Base-by-base conservation (phyloP, 768 basidiomycete species). In the Termitomyces sp. region DNA sequence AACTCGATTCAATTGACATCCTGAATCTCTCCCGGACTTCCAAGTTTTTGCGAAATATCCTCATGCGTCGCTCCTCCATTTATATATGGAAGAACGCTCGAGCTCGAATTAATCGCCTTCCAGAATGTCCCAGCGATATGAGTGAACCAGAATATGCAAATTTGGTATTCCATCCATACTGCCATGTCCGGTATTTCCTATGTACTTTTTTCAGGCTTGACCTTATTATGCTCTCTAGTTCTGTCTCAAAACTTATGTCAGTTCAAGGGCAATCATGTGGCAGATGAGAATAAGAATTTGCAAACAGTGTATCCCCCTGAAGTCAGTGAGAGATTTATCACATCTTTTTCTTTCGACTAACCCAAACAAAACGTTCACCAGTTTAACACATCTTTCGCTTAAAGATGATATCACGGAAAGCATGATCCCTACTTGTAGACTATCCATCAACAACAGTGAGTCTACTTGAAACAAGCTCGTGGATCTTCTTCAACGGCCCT, bases 81-180 rank as follows among this genome's bases (percentile, higher is more conserved):
- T 59, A 57, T 3, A 51, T 70, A 8, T 71, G 70, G 70, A 61
- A 55, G 45, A 54, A 44, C 14, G 51, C 64, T 38, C 57, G 62
- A 12, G 45, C 56, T 2, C 60, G 58, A 19, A 45, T 63, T 24
- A 9, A n/a, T 7, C 64, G 54, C 8, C 48, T 70, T 2, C 68
- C 67, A 21, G 58, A 60, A 19, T 66, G 66, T 40, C 68, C 66
- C 6, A 45, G 55, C 9, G 65, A 68, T 22, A 46, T 70, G 52
- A 63, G 45, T 19, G 67, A 70, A 55, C 67, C 68, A 1, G 62
- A 58, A 46, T 70, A 65, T 45, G 65, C 63, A 11, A 60, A 62
- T 34, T 45, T 68, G 12, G 45, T 55, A 6, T 67, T 65, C 38
- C 59, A 44, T 12, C 60, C 58, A 12, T 51, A 45, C 5, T 67